Base-by-base conservation (phyloP, 202 grass and related monocot species). In the Digitaria exilis region DNA sequence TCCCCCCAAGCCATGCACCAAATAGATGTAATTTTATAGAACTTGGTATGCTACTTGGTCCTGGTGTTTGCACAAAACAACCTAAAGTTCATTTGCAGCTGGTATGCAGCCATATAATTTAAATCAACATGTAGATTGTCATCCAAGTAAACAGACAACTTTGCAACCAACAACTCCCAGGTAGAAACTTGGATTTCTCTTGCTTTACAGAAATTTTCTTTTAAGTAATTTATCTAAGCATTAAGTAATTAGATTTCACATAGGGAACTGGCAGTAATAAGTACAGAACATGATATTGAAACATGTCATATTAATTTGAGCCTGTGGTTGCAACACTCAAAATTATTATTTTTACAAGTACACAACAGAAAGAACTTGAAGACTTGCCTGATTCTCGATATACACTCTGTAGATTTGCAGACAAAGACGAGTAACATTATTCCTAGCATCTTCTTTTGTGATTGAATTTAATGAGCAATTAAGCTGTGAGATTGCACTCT, bases 401-500 rank as follows among this genome's bases (percentile, higher is more conserved):
- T 84, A 93, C 35, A 50, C 21, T 35, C 88, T 79, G 26, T 90
- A 90, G 85, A 93, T 93, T 80, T 86, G 62, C 69, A 79, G 88
- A 87, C 91, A 90, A 62, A 90, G 82, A 29, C 52, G 45, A 77
- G 85, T 34, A 82, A 93, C 52, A 50, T 90, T 88, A 14, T 51
- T 39, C 60, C 5, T 49, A 25, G 21, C 30, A 80, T 17, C 29
- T 63, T 83, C 68, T 75, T 79, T 74, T 15, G 76, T 83, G 32
- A 69, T 34, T 51, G 91, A 79, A 86, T 86, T 88, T 77, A 84
- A 84, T 46, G 85, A 83, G 1, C 71, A 65, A 34, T 75, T 54
- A 26, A 80, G 31, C 31, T 46, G 4, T 66, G 60, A 67, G 62
- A 80, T 54, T 67, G 21, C 59, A 35, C 76, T 32, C 34, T 1